Percentiles rank a stretch among this genome's conserved stretches.
phyloP scores from a whole-genome alignment of 768 basidiomycete genomes.

The Leccinum truebloodii region DNA sequence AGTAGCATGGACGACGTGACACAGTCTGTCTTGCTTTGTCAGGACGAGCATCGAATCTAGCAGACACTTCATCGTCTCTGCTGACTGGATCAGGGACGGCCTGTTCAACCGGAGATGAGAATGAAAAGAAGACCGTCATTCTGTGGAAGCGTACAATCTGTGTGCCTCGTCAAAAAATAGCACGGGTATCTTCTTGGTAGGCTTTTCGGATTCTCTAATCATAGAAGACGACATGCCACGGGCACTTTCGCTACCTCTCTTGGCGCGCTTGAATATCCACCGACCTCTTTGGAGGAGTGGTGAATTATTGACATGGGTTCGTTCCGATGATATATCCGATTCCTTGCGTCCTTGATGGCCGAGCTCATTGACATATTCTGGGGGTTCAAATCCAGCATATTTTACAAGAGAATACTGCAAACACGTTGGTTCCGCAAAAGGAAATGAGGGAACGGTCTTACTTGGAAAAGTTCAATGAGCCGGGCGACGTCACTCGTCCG shows the following conservation, averaged over 20 bases:
- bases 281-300: conserved; percentile 30
- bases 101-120: conserved; percentile 36
- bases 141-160: conserved; percentile 54
- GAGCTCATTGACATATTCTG: conserved; percentile 29
- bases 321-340: conserved; percentile 39
- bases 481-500: conserved; percentile 80
- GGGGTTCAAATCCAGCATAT: conserved; percentile 69
- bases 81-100: conserved; percentile 73
- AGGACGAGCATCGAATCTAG: conserved; percentile 85
- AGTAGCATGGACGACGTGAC: conserved; percentile 80
- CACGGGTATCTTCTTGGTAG: conserved; percentile 70
- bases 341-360: conserved; percentile 29
- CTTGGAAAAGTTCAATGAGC: conserved; percentile 85
- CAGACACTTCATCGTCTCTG: conserved; percentile 80
- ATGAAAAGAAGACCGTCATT: not conserved
- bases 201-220: conserved; percentile 37
- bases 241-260: conserved; percentile 31
- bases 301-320: conserved; percentile 41
- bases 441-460: conserved; percentile 22
- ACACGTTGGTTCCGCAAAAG: not conserved
- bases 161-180: conserved; percentile 88
- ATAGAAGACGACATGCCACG: conserved; percentile 33
- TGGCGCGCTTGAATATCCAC: conserved; percentile 31
- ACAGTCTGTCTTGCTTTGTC: conserved; percentile 85
- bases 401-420: conserved; percentile 64